Percentiles rank a stretch among this genome's conserved stretches.
Conservation (phyloP, 2,329 filamentous ascomycete species). For the Trichophyton equinum region DNA sequence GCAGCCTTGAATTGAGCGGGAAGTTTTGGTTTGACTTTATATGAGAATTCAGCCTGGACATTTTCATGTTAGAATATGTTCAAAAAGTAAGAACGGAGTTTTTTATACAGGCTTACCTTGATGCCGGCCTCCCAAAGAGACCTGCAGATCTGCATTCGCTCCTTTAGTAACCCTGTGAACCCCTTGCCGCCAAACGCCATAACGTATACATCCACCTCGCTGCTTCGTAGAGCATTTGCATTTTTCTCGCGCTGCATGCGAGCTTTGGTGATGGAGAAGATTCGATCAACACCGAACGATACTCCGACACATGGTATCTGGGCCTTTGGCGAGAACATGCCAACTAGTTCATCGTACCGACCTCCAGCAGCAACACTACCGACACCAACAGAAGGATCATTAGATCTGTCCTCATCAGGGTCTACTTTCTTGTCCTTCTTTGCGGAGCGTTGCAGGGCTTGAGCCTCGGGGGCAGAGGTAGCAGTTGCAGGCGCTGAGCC, state of each 20-base stretch:
- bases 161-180: slow-evolving; percentile 64
- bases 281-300: slow-evolving; percentile 89
- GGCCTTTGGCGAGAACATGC: slow-evolving; percentile 78
- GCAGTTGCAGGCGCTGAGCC: slow-evolving; percentile 50
- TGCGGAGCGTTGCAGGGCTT: slow-evolving; percentile 32
- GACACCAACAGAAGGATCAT: slow-evolving; percentile 69
- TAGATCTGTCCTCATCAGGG: slow-evolving; percentile 56
- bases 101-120: slow-evolving; percentile 43
- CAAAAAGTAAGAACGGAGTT: neutral
- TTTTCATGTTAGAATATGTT: slow-evolving; percentile 8
- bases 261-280: slow-evolving; percentile 83
- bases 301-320: slow-evolving; percentile 85
- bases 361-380: slow-evolving; percentile 83
- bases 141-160: slow-evolving; percentile 70
- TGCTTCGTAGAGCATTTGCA: slow-evolving; percentile 46
- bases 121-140: slow-evolving; percentile 76
- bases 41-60: slow-evolving; percentile 62
- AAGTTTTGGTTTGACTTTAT: slow-evolving; percentile 84
- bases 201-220: slow-evolving; percentile 79
- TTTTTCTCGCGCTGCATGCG: slow-evolving; percentile 51
- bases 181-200: slow-evolving; percentile 90
- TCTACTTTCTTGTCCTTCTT: slow-evolving; percentile 40
- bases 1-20: slow-evolving; percentile 84
- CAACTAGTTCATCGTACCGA: slow-evolving; percentile 83
- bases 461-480: slow-evolving; percentile 29